A percentile compares a stretch with the other conserved stretches of the same genome.
These are phyloP conservation scores for Ganoderma meredithae DNA, from an alignment of 1,284 basidiomycete genomes.

Conservation along the genomic window DNA sequence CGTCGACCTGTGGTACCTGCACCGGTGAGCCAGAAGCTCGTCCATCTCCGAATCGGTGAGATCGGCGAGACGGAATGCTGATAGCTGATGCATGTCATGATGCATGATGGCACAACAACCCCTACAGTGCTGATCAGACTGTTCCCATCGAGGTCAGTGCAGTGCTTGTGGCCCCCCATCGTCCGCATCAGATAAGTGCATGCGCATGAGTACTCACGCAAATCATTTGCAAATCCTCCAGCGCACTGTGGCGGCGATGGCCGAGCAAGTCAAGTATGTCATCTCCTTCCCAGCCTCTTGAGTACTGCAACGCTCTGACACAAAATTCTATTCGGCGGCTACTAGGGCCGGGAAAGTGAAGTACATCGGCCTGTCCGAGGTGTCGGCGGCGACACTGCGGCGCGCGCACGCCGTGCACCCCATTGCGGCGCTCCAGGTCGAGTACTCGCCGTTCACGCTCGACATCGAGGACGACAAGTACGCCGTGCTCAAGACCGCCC, in stretches of 20 bases:
- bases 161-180: no score
- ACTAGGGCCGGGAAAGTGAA: constrained; percentile 46
- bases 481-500: constrained; percentile 40
- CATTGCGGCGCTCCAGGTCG: constrained; percentile 52
- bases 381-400: constrained; percentile 49
- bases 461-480: constrained; percentile 42
- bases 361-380: constrained; percentile 54
- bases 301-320: constrained; percentile 17
- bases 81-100: no score
- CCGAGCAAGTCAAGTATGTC: constrained; percentile 58
- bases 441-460: constrained; percentile 51
- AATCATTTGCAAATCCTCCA: constrained; percentile 1
- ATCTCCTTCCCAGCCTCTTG: not conserved
- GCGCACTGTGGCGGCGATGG: constrained; percentile 55
- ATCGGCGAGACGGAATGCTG: not conserved
- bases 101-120: not conserved
- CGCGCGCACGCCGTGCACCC: constrained; percentile 50
- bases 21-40: not conserved
- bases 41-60: not conserved
- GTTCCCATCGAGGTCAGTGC: constrained; percentile 53
- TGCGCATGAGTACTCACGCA: no score
- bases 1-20: constrained; percentile 49
- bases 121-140: not conserved
- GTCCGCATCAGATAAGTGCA: not conserved
- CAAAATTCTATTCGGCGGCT: no score